phyloP scores from a whole-genome alignment of 768 basidiomycete species.

The Cystofilobasidium bisporidii region DNA sequence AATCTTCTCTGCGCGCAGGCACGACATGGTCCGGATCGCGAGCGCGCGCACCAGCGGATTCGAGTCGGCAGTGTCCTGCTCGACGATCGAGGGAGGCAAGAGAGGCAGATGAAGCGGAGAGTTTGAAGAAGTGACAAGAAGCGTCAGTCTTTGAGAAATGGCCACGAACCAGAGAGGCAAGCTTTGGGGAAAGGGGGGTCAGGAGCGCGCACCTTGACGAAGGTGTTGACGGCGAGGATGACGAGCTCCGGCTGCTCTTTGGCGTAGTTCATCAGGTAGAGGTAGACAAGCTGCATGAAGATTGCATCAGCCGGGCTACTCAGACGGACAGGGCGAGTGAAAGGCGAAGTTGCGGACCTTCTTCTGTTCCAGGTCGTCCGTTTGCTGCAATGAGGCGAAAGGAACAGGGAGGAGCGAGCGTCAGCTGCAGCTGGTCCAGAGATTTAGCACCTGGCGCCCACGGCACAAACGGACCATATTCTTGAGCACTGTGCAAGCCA shows the following conservation, averaged over 20 bases:
- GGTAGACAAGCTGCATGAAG: constrained; percentile 60
- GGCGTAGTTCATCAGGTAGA: constrained; percentile 43
- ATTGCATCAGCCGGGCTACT: too few species aligned
- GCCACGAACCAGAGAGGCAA: too few species aligned
- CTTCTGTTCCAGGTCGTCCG: constrained; percentile 98
- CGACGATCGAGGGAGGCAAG: too few species aligned
- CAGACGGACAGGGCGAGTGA: too few species aligned
- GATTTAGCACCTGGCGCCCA: background rate
- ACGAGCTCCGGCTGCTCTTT: constrained; percentile 98
- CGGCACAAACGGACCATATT: background rate
- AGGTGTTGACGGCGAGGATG: constrained; percentile 97
- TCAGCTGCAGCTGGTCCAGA: background rate
- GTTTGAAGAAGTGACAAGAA: constrained; percentile 25
- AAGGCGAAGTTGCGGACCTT: constrained; percentile 43
- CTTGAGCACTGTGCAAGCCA: background rate
- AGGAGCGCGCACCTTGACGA: constrained; percentile 52
- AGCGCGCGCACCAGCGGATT: constrained; percentile 94
- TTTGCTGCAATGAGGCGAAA: constrained; percentile 51
- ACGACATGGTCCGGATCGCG: constrained; percentile 96
- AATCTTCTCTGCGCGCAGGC: constrained; percentile 94
- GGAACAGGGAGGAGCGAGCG: background rate
- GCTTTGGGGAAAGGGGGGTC: background rate
- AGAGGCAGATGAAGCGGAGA: background rate
- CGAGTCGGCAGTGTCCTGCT: constrained; percentile 81
- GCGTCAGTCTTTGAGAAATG: background rate